Evolutionary conservation across 2,329 filamentous ascomycete species (phyloP).

Genomic region (Colletotrichum shisoi): DNA sequence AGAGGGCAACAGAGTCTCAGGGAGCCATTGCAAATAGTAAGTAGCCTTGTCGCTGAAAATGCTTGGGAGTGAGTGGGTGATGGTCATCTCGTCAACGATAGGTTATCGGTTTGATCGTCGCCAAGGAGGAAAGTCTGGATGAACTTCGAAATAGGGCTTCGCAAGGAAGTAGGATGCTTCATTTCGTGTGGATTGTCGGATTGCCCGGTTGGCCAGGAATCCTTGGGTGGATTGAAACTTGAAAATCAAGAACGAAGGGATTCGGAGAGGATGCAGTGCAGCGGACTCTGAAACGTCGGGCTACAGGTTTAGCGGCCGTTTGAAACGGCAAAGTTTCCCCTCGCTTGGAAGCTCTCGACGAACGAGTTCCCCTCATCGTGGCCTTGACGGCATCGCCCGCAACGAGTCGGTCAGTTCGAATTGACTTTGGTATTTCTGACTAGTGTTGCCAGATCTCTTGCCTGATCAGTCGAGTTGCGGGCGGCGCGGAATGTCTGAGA

Average conservation of each 20-base stretch:
- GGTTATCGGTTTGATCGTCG: slow-evolving; percentile 15
- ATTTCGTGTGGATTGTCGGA: slow-evolving; percentile 12
- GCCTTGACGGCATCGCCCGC: not conserved
- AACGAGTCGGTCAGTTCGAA: not conserved
- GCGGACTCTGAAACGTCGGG: slow-evolving; percentile 23
- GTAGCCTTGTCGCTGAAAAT: slow-evolving; percentile 5
- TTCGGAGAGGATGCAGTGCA: slow-evolving; percentile 14
- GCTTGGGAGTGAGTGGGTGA: not conserved
- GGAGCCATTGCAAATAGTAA: slow-evolving; percentile 3
- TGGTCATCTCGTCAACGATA: not conserved
- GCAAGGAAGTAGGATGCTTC: not conserved
- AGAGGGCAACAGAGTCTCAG: not conserved
- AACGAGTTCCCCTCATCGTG: not conserved
- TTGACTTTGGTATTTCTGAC: slow-evolving; percentile 10
- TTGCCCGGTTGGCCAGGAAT: not conserved
- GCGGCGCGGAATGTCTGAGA: slow-evolving; percentile 28
- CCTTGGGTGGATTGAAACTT: not conserved
- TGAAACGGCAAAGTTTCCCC: slow-evolving; percentile 27
- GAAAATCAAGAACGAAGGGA: slow-evolving; percentile 23
- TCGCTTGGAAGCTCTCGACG: slow-evolving; percentile 6
- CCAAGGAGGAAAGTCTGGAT: not conserved
- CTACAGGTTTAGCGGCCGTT: slow-evolving; percentile 20
- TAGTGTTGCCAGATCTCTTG: not conserved
- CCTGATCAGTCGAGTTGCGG: slow-evolving; percentile 24
- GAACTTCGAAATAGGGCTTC: slow-evolving; percentile 13